Percentiles rank a stretch among this genome's conserved stretches.
phyloP scores from a whole-genome alignment of 2,329 filamentous ascomycete genomes.

The Pseudomassariella vexata region DNA sequence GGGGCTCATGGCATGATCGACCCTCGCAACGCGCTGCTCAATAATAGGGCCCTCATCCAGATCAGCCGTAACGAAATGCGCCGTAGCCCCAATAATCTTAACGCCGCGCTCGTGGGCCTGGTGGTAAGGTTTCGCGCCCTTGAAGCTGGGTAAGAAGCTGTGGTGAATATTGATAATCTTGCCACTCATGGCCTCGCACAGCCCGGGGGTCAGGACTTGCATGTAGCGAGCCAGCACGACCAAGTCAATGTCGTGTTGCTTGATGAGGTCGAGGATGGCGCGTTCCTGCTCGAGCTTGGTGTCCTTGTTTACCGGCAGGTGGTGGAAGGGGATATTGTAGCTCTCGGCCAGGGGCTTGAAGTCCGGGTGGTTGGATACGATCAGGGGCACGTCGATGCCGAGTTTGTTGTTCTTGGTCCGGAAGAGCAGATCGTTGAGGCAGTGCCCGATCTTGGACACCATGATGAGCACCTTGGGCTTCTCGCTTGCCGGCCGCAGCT shows the following conservation, averaged over 20 bases:
- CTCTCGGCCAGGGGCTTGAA: conserved; percentile 62
- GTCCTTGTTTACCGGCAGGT: conserved; percentile 73
- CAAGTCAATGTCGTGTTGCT: conserved; percentile 65
- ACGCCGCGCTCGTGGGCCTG: conserved; percentile 82
- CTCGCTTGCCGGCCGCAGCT: conserved; percentile 60
- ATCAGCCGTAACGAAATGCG: conserved; percentile 81
- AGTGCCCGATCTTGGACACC: conserved; percentile 86
- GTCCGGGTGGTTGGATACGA: conserved; percentile 79
- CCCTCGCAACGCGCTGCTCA: conserved; percentile 73
- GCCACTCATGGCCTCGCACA: conserved; percentile 75
- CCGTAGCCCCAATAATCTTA: conserved; percentile 83
- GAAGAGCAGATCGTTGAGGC: conserved; percentile 78
- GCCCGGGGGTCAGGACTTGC: conserved; percentile 71
- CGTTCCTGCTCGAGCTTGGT: conserved; percentile 71
- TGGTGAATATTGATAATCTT: conserved; percentile 93
- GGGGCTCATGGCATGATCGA: conserved; percentile 70
- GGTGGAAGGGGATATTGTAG: conserved; percentile 74
- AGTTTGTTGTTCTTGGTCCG: conserved; percentile 69
- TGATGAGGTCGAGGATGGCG: conserved; percentile 65
- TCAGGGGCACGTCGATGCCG: conserved; percentile 67
- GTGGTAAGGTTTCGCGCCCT: conserved; percentile 83
- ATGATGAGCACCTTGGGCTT: conserved; percentile 79
- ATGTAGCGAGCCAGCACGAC: conserved; percentile 81
- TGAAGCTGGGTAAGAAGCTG: conserved; percentile 80
- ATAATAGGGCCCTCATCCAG: conserved; percentile 85